Base-by-base conservation (phyloP, 2,329 filamentous ascomycete species). In the Hypoxylon rubiginosum region DNA sequence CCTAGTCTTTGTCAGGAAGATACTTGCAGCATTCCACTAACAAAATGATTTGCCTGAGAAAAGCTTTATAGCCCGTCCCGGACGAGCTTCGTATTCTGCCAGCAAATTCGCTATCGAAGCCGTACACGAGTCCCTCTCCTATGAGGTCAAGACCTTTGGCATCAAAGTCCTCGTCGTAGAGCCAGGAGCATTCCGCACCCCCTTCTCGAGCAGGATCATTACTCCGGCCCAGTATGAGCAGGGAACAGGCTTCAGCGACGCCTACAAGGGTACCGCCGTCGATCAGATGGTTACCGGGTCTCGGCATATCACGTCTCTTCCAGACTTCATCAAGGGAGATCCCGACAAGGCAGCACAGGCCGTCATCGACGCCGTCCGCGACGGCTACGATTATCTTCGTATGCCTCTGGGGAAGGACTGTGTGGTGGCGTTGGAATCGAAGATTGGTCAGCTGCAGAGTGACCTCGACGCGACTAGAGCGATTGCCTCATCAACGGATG, bases 361-460 rank as follows among this genome's bases (percentile, higher is more conserved):
- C 3, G 79, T 86, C 13, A 84, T 81, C 62, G 80, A 85, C 30
- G 77, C 85, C 4, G 75, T 81, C 1, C 74, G 77, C 2, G 59
- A 55, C 13, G 71, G 69, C 1, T 52, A 71, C 26, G 45, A 72
- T 52, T 69, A 71, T 62, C 58, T 71, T 46, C 70, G 68, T 13
- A 50, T 73, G 58, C 7, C 58, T 10, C 45, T 71, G 3, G 69
- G 68, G 0, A 43, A 46, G 2, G 71, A 72, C 51, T 69, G 69
- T 30, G 53, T 64, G 17, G 48, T 1, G 15, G 58, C 64, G 2
- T 56, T 26, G 10, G 69, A 72, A 39, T 17, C 30, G 10, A 72
- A 57, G 45, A 41, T 72, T 10, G 58, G 41, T 9, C 56, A 24
- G 41, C 24, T 68, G 19, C 46, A 55, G 2, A 26, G 19, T 4